Evolutionary conservation across 2,329 filamentous ascomycete species (phyloP), one percentile per base, ranked within the genome.

Genomic region (Xylariaceae sp.): DNA sequence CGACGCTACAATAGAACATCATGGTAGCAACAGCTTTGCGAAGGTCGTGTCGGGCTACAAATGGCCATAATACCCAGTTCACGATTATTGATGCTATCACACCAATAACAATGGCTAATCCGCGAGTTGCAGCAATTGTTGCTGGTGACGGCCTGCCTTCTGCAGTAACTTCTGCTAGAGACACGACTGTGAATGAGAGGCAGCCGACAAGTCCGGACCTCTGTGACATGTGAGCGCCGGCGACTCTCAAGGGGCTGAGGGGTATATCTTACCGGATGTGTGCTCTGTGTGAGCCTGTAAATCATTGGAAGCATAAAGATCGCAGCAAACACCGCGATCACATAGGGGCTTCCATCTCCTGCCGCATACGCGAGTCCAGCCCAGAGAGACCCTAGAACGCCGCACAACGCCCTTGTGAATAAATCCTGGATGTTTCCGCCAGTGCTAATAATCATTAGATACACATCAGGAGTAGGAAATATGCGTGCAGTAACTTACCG

Each of bases 61-160:
- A 86, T 2, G 83, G 83, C 83, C 83, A 86, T 2, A 86, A 70
- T 12, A 83, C 64, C 82, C 82, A 86, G 60, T 85, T 86, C 14
- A 85, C 77, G 1, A 83, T 58, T 10, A 85, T 74, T 0, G 83
- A 81, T 1, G 79, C 75, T 1, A 81, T 73, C 2, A 83, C 79
- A 2, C 83, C 83, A 20, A 84, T 67, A 2, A 84, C 71, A 56
- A 86, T 80, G 0, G 79, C 75, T 2, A 79, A 60, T 0, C 82
- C 82, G 41, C 77, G 73, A 37, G 78, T 76, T 57, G 78, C 77
- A 7, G 78, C 78, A 6, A 80, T 73, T 2, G 72, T 64, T 2
- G 71, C 67, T 3, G 75, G 67, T 0, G 78, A 76, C 7, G 71
- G 70, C 0, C 59, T 57, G 0, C 64, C 69, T 9, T 63, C 59